Evolutionary conservation across 805 yeast genomes (phyloP).

Genomic region (Sugiyamaella mastotermitis): DNA sequence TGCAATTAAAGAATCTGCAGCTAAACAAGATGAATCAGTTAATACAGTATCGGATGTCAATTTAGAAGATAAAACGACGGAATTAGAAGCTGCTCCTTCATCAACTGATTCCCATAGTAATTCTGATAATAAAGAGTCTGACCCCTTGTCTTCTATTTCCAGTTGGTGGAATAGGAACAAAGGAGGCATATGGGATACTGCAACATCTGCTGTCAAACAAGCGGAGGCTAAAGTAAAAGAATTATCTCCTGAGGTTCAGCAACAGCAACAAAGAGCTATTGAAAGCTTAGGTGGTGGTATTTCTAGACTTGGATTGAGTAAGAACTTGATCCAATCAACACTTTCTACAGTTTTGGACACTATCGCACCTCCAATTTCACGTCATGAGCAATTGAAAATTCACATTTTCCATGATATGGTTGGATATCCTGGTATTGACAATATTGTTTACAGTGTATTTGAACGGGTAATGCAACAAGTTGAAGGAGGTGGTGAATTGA

Average conservation of each 20-base stretch:
- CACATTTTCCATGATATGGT: slow-evolving; percentile 42
- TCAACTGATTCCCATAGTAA: not conserved
- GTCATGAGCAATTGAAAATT: slow-evolving; percentile 38
- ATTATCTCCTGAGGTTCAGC: slow-evolving; percentile 30
- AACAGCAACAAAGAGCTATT: slow-evolving; percentile 18
- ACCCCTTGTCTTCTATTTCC: slow-evolving; percentile 29
- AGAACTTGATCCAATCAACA: slow-evolving; percentile 26
- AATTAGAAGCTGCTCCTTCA: not conserved
- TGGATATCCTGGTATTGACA: slow-evolving; percentile 43
- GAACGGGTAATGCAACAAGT: slow-evolving; percentile 53
- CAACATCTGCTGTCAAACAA: slow-evolving; percentile 34
- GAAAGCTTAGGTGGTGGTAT: slow-evolving; percentile 15
- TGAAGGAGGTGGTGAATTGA: slow-evolving; percentile 36
- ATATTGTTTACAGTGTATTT: slow-evolving; percentile 53
- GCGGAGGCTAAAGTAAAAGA: slow-evolving; percentile 38
- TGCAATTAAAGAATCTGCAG: not conserved
- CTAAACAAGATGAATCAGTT: not conserved
- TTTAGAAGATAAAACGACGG: not conserved
- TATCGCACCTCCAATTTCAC: slow-evolving; percentile 39
- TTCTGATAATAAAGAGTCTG: slow-evolving; percentile 11
- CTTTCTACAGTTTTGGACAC: slow-evolving; percentile 34
- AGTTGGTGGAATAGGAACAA: slow-evolving; percentile 34
- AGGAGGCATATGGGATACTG: slow-evolving; percentile 35
- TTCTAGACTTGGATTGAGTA: slow-evolving; percentile 16
- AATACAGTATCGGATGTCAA: not conserved